Conservation (phyloP, 257 asterid species). For the Solanum peruvianum region DNA sequence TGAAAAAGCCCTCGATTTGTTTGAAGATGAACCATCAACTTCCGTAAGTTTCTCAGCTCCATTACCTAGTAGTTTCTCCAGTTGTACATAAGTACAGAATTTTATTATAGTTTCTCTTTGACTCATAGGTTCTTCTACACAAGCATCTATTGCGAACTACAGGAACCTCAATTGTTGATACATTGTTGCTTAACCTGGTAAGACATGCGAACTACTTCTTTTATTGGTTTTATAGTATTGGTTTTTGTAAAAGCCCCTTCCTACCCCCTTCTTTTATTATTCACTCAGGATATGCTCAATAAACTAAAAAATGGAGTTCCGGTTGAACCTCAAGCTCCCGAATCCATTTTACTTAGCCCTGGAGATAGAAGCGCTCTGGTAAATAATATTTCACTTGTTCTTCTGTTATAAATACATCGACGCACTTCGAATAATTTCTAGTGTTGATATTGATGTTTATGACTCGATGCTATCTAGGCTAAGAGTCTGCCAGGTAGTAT, state of each 20-base stretch:
- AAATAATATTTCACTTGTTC: constrained; percentile 6
- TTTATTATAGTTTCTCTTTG: neutral
- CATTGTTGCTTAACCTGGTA: constrained; percentile 73
- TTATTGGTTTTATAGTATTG: neutral
- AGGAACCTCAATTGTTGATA: constrained; percentile 66
- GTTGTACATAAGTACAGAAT: neutral
- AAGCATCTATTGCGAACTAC: constrained; percentile 82
- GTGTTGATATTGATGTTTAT: neutral
- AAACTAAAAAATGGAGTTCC: constrained; percentile 69
- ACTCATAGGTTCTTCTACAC: constrained; percentile 59
- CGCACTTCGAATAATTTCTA: neutral
- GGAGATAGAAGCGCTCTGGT: constrained; percentile 72
- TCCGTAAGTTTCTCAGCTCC: constrained; percentile 42
- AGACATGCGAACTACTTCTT: constrained; percentile 4
- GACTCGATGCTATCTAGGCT: constrained; percentile 36
- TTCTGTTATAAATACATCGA: neutral
- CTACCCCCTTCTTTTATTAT: neutral
- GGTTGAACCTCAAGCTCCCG: constrained; percentile 50
- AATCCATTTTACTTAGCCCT: constrained; percentile 36
- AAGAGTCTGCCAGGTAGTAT: constrained; percentile 58
- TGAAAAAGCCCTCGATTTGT: constrained; percentile 87
- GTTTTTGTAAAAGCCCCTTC: neutral
- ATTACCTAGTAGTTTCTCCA: neutral
- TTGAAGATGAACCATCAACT: constrained; percentile 81
- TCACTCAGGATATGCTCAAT: constrained; percentile 56